Evolutionary conservation across 2,329 filamentous ascomycete species (phyloP).

Genomic region (Arachnomyces sp.): DNA sequence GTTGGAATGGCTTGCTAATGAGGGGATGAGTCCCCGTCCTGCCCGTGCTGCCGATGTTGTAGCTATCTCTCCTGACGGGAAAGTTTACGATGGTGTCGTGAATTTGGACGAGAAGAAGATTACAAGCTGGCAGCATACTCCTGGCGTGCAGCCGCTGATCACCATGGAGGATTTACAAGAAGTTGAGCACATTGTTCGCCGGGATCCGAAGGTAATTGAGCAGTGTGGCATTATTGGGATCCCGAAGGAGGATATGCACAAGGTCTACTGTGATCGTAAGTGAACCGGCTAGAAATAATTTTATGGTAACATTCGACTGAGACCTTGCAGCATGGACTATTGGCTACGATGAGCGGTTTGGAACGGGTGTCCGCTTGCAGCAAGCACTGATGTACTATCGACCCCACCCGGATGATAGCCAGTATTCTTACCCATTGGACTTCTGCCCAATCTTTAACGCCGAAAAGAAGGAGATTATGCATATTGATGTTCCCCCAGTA

Average conservation of each 20-base stretch:
- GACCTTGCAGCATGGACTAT: constrained; percentile 69
- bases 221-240: constrained; percentile 81
- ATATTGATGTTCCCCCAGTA: constrained; percentile 74
- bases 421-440: constrained; percentile 86
- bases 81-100: constrained; percentile 75
- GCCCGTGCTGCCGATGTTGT: constrained; percentile 72
- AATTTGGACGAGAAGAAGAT: constrained; percentile 62
- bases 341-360: constrained; percentile 85
- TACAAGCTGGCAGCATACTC: constrained; percentile 64
- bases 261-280: constrained; percentile 84
- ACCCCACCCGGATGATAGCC: constrained; percentile 73
- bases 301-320: neutral
- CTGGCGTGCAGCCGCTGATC: constrained; percentile 78
- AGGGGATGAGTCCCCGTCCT: constrained; percentile 55
- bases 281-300: constrained; percentile 12
- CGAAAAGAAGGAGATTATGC: constrained; percentile 68
- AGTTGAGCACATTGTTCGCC: constrained; percentile 68
- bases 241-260: constrained; percentile 76
- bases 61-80: constrained; percentile 69
- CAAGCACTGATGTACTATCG: constrained; percentile 96
- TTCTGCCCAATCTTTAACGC: constrained; percentile 90
- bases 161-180: constrained; percentile 83
- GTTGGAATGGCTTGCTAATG: constrained; percentile 66
- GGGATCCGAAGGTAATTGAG: constrained; percentile 80
- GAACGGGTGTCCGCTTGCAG: constrained; percentile 69